Percentiles rank a stretch among this genome's conserved stretches.
Evolutionary conservation across 495 filamentous ascomycete species (phyloP).

Genomic region (Aspergillus ostianus): DNA sequence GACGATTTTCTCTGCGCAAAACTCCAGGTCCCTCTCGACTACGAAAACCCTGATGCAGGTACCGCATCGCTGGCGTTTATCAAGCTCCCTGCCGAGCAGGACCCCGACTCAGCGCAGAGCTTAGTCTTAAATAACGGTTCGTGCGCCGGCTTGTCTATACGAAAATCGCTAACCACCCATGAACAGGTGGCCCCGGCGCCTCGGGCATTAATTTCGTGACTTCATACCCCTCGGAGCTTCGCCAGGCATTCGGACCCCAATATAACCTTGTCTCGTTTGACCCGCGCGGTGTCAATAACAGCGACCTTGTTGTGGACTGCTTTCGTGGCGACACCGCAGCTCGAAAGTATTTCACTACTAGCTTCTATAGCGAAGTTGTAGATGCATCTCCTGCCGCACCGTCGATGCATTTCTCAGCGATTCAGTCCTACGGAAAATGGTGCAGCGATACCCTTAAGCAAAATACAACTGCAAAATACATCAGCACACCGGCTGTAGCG

Average conservation of each 20-base stretch:
- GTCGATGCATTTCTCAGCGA: slow-evolving; percentile 27
- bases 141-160: neutral
- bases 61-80: slow-evolving; percentile 26
- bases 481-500: slow-evolving; percentile 36
- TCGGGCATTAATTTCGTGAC: slow-evolving; percentile 29
- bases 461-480: slow-evolving; percentile 28
- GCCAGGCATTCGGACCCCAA: slow-evolving; percentile 31
- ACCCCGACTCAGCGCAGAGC: slow-evolving; percentile 15
- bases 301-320: slow-evolving; percentile 37
- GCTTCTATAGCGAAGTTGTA: slow-evolving; percentile 22
- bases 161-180: neutral
- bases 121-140: slow-evolving; percentile 18
- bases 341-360: slow-evolving; percentile 20
- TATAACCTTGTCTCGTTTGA: slow-evolving; percentile 51
- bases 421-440: slow-evolving; percentile 29
- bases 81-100: slow-evolving; percentile 21
- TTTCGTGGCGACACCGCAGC: slow-evolving; percentile 28
- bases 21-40: slow-evolving; percentile 27
- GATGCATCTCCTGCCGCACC: slow-evolving; percentile 27
- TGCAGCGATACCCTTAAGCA: slow-evolving; percentile 26
- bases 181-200: slow-evolving; percentile 43
- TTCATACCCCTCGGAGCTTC: neutral
- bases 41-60: slow-evolving; percentile 17
- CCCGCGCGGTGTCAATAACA: slow-evolving; percentile 45
- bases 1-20: slow-evolving; percentile 23